Base-by-base conservation (phyloP, 345 rosid species). In the Pelargonium nanum region DNA sequence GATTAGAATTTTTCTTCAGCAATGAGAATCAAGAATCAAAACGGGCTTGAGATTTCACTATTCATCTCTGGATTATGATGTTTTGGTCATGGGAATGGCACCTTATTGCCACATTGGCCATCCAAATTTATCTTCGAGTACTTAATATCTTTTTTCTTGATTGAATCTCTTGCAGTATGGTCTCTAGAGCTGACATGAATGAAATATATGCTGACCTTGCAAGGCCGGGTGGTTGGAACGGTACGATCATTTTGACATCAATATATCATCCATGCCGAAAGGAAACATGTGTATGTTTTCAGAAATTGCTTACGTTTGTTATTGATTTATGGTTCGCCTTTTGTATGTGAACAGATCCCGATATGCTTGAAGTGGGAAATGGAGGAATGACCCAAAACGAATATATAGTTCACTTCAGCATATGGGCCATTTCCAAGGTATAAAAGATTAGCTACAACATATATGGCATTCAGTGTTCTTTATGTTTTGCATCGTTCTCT, bases 191-290 rank as follows among this genome's bases (percentile, higher is more conserved):
- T 0, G 85, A 76, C 59, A 48, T 20, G 24, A 78, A 81, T 17
- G 74, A 76, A 53, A 7, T 25, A 53, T 78, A 81, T 76, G 81
- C 86, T n/a, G 65, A 76, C 0, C 70, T 76, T 63, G 83, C 86
- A 20, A 76, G 75, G 66, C 86, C 83, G 15, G 83, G 83, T 19
- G 73, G 83, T 62, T 81, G 86, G 86, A 81, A 81, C 19, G 81
- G 83, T 81, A 25, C 16, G 48, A 40, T 28, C 32, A 28, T 28
- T 7, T 16, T 21, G 59, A n/a, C 24, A 16, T 26, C 28, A 13
- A 45, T 40, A 40, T 17, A 19, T 34, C 30, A 4, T 4, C 51
- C 9, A 9, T 19, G n/a, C 20, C 17, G 24, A n/a, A 52, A 2
- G n/a, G 22, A 52, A 19, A 1, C 1, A 19, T 19, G 5, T 1